These are phyloP conservation scores for Astragalus glycyphyllos DNA, from an alignment of 306 rosid species.

Conservation along the genomic window DNA sequence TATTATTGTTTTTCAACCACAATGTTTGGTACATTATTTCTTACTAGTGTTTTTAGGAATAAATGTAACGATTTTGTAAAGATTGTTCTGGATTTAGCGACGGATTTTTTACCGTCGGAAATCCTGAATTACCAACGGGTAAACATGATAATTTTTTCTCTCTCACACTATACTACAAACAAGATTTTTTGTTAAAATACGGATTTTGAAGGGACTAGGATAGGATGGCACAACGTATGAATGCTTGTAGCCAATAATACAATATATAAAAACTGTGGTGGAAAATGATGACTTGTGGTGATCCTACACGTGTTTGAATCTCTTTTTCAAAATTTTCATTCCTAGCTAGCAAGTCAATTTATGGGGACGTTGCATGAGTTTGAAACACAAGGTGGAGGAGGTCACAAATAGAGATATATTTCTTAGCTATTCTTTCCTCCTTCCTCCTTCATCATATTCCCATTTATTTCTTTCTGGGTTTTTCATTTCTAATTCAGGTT, in stretches of 20 bases:
- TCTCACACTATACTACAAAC: too few species aligned
- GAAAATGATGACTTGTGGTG: background rate
- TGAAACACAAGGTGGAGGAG: conserved; percentile 36
- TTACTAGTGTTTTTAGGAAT: too few species aligned
- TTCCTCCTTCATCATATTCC: background rate
- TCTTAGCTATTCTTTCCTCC: conserved; percentile 35
- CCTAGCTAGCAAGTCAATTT: background rate
- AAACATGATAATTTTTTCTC: too few species aligned
- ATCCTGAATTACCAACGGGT: too few species aligned
- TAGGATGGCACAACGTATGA: background rate
- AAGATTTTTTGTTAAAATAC: too few species aligned
- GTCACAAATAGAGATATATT: background rate
- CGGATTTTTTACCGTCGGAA: too few species aligned
- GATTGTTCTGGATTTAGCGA: too few species aligned
- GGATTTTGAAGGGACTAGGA: background rate
- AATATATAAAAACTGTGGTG: background rate
- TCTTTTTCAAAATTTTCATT: background rate
- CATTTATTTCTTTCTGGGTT: background rate
- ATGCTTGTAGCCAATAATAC: background rate
- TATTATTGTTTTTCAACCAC: too few species aligned
- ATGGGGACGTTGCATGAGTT: conserved; percentile 35
- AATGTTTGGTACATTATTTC: too few species aligned
- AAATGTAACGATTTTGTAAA: too few species aligned
- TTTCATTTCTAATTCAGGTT: conserved; percentile 31
- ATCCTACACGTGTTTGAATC: conserved; percentile 27